Conservation (phyloP, 2,329 filamentous ascomycete species). For the Aspergillus pseudoglaucus region DNA sequence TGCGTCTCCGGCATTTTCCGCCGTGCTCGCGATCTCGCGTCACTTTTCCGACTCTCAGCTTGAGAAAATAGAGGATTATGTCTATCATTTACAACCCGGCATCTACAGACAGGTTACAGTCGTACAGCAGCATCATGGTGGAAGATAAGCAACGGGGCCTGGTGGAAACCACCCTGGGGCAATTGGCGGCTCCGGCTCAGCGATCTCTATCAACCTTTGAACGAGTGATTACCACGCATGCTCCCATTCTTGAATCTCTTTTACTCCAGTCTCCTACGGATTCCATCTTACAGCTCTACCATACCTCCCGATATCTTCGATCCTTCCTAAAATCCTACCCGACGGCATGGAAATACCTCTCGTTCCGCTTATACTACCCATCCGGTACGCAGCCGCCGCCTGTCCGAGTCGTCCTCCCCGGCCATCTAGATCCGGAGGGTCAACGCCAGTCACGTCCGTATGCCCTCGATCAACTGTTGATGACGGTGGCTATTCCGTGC, state of each 20-base stretch:
- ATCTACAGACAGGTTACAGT: background rate
- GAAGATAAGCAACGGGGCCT: slow-evolving; percentile 12
- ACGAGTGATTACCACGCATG: slow-evolving; percentile 49
- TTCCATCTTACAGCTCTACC: slow-evolving; percentile 52
- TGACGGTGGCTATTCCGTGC: slow-evolving; percentile 51
- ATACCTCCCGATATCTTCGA: slow-evolving; percentile 51
- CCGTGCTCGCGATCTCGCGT: slow-evolving; percentile 26
- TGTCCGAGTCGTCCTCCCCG: slow-evolving; percentile 28
- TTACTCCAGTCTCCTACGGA: slow-evolving; percentile 52
- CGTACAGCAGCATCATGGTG: slow-evolving; percentile 6
- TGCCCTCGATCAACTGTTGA: slow-evolving; percentile 52
- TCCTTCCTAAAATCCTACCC: slow-evolving; percentile 51
- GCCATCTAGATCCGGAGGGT: slow-evolving; percentile 24
- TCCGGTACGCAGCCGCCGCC: slow-evolving; percentile 26
- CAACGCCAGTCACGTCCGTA: slow-evolving; percentile 51
- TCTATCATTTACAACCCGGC: slow-evolving; percentile 9
- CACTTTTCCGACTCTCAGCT: background rate
- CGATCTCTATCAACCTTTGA: slow-evolving; percentile 45
- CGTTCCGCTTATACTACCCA: slow-evolving; percentile 48
- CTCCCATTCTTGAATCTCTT: slow-evolving; percentile 54
- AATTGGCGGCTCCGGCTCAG: slow-evolving; percentile 16
- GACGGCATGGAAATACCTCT: slow-evolving; percentile 55
- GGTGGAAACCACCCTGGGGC: slow-evolving; percentile 20
- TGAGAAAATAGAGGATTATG: slow-evolving; percentile 5
- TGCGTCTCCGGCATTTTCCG: slow-evolving; percentile 19